Evolutionary conservation across 768 basidiomycete species (phyloP).

Genomic region (Russula foetens): DNA sequence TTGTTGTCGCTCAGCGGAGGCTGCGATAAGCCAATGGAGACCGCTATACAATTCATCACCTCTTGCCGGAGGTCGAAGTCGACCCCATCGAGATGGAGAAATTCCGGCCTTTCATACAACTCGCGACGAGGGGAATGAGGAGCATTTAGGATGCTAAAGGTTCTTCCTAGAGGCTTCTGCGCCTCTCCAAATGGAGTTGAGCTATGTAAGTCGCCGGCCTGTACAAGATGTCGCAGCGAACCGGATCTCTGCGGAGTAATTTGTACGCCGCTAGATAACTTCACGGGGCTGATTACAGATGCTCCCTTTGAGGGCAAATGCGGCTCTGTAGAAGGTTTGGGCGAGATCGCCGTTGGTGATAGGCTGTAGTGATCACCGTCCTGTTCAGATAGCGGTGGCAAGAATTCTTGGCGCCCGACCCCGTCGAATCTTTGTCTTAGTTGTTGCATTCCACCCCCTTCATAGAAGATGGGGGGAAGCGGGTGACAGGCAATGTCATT

Average conservation of each 20-base stretch:
- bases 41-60: constrained; percentile 96
- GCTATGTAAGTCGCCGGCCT: constrained; percentile 70
- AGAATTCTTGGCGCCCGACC: constrained; percentile 25
- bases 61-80: constrained; percentile 95
- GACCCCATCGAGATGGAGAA: constrained; percentile 36
- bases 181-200: constrained; percentile 43
- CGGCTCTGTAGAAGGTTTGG: constrained; percentile 19
- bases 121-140: constrained; percentile 15
- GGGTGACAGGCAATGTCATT: constrained; percentile 97
- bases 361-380: constrained; percentile 52
- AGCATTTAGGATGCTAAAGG: constrained; percentile 9
- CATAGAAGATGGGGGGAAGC: constrained; percentile 83
- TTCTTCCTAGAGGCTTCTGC: constrained; percentile 26
- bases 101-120: constrained; percentile 9
- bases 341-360: constrained; percentile 18
- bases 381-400: constrained; percentile 33
- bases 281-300: constrained; percentile 24
- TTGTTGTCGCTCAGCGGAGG: constrained; percentile 67
- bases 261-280: constrained; percentile 2
- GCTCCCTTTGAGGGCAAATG: constrained; percentile 21
- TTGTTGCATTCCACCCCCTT: constrained; percentile 82
- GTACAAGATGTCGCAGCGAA: constrained; percentile 50
- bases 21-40: constrained; percentile 90
- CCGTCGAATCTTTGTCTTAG: constrained; percentile 87
- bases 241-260: constrained; percentile 22